Conservation (phyloP, 2,329 filamentous ascomycete genomes). For the Scytalidium sp. region DNA sequence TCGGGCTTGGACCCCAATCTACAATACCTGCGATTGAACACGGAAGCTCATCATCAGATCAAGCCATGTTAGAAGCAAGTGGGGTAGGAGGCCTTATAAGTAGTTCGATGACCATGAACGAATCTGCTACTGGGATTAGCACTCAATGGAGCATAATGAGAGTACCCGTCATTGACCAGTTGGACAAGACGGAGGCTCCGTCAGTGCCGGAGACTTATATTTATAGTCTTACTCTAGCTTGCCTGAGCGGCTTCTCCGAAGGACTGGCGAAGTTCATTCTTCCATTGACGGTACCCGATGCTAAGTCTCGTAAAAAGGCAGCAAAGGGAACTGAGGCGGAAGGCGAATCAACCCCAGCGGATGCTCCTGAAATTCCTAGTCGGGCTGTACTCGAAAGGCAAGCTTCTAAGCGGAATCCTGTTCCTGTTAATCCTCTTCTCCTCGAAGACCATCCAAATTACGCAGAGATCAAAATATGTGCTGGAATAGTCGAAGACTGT, state of each 20-base stretch:
- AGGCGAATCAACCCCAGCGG: constrained; percentile 14
- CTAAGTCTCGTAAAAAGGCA: constrained; percentile 47
- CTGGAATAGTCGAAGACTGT: constrained; percentile 81
- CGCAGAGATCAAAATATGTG: constrained; percentile 71
- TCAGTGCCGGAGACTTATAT: constrained; percentile 87
- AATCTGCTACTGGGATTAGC: constrained; percentile 73
- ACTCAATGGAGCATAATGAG: constrained; percentile 86
- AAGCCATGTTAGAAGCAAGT: constrained; percentile 84
- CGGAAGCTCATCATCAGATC: constrained; percentile 64
- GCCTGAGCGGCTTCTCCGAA: constrained; percentile 87
- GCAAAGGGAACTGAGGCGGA: constrained; percentile 17
- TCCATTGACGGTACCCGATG: constrained; percentile 81
- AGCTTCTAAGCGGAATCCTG: constrained; percentile 68
- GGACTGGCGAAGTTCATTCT: constrained; percentile 90
- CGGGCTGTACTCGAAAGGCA: constrained; percentile 50
- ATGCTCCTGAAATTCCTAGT: constrained; percentile 2
- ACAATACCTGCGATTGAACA: constrained; percentile 68
- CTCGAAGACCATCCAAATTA: constrained; percentile 71
- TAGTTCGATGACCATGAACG: constrained; percentile 63
- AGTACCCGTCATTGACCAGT: constrained; percentile 85
- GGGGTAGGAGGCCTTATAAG: constrained; percentile 86
- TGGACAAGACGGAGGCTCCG: constrained; percentile 88
- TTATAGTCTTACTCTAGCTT: constrained; percentile 84
- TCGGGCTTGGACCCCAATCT: constrained; percentile 86
- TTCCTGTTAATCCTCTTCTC: constrained; percentile 80